Conservation (phyloP, 2,329 filamentous ascomycete genomes). For the Microascus cirrosus region DNA sequence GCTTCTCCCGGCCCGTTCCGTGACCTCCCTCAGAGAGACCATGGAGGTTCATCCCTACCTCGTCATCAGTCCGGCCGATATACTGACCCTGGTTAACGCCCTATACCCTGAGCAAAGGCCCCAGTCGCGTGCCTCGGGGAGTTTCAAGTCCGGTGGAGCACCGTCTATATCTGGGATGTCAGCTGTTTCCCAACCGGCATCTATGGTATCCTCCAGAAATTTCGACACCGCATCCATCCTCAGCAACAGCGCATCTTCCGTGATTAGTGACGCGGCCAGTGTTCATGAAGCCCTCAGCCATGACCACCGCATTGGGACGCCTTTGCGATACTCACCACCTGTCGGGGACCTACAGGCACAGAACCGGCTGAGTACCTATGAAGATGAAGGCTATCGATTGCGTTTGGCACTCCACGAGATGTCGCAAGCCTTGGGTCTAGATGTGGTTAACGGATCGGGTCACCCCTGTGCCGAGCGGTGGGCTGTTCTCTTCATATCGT, state of each 20-base stretch:
- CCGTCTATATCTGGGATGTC: constrained; percentile 60
- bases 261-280: constrained; percentile 58
- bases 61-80: constrained; percentile 67
- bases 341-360: constrained; percentile 31
- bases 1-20: constrained; percentile 58
- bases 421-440: constrained; percentile 51
- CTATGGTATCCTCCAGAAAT: constrained; percentile 37
- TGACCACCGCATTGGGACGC: constrained; percentile 34
- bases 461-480: constrained; percentile 77
- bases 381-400: constrained; percentile 55
- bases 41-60: constrained; percentile 69
- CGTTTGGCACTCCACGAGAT: constrained; percentile 61
- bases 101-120: constrained; percentile 69
- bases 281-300: constrained; percentile 55
- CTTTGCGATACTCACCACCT: constrained; percentile 44
- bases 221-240: constrained; percentile 60
- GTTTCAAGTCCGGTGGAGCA: constrained; percentile 47
- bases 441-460: constrained; percentile 54
- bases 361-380: constrained; percentile 38
- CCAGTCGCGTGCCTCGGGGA: constrained; percentile 49
- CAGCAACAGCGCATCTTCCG: constrained; percentile 62
- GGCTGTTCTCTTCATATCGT: constrained; percentile 69
- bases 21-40: constrained; percentile 65
- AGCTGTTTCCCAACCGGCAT: constrained; percentile 56
- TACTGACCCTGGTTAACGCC: constrained; percentile 70